Evolutionary conservation across 2,329 filamentous ascomycete genomes (phyloP).

Genomic region (Colletotrichum lentis): DNA sequence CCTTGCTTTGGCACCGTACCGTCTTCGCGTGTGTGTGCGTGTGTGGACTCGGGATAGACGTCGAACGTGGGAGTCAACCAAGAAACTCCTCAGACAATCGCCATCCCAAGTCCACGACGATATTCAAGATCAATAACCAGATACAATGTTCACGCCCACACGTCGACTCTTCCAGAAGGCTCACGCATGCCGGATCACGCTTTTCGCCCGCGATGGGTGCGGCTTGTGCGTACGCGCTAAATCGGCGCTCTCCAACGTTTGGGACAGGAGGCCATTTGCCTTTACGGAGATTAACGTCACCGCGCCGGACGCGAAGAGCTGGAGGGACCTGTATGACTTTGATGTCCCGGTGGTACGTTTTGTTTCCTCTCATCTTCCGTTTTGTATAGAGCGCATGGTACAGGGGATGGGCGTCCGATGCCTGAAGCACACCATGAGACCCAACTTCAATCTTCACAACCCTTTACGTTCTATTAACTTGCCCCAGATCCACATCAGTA

Average conservation of each 20-base stretch:
- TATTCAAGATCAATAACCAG: neutral
- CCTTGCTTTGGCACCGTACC: neutral
- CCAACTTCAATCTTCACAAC: neutral
- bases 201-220: conserved; percentile 78
- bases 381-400: neutral
- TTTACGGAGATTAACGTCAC: conserved; percentile 77
- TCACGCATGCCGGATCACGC: conserved; percentile 70
- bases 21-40: too few relatives aligned
- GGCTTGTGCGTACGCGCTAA: conserved; percentile 75
- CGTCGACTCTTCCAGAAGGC: conserved; percentile 53
- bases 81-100: neutral
- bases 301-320: conserved; percentile 66
- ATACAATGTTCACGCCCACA: conserved; percentile 59
- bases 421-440: conserved; percentile 2
- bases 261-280: conserved; percentile 71
- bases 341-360: conserved; percentile 78
- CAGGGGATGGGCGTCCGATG: conserved; percentile 2
- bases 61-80: conserved; percentile 10
- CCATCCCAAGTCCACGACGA: neutral
- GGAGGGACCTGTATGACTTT: conserved; percentile 80
- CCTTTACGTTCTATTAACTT: neutral
- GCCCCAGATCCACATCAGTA: conserved; percentile 69
- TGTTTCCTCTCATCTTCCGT: neutral
- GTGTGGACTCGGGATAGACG: neutral
- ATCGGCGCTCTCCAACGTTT: conserved; percentile 72